Base-by-base conservation (phyloP, 257 asterid genomes). In the Leptodermis oblonga region DNA sequence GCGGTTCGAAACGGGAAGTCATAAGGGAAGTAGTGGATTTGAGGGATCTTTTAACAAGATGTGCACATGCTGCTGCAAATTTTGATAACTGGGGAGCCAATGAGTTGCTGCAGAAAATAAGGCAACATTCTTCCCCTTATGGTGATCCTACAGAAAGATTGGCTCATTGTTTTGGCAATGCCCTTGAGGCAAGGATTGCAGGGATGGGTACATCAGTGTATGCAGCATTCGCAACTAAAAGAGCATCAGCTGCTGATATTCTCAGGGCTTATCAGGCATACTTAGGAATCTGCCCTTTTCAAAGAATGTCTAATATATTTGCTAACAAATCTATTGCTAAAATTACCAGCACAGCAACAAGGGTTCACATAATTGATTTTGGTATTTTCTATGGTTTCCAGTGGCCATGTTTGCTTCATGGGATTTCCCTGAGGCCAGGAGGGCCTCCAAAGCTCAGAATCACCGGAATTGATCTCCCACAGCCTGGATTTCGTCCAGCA, bases 391-490 rank as follows among this genome's bases (percentile, higher is more conserved):
- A 71, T 43, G 84, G 84, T 34, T 82, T 77, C 31, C 87, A 80
- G 12, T 82, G 83, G 85, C 83, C 85, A 1, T 74, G 82, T 39
- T 30, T 82, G 0, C 76, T 80, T 33, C 85, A 82, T 54, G 81
- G 79, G 2, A 11, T 82, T 54, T 79, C 78, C 39, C 41, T 62
- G 12, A 55, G 81, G 59, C 81, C 85, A 0, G 78, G 71, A 17
- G 85, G 83, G 7, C 82, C 84, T 17, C 82, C 87, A 30, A 77
- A 51, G 66, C 76, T 77, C 59, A 66, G 69, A 1, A 62, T 82
- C 37, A 80, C 83, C 8, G 81, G 81, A n/a, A 77, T 77, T 11
- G 85, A 83, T 23, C 62, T 80, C 39, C 81, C 87, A 4, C 78
- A 73, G 70, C 72, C 83, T 10, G 87, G 85, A 37, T 75, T 80